A percentile compares a stretch with the other conserved stretches of the same genome.
Conservation (phyloP, 768 basidiomycete species). For the Crepidotus variabilis region DNA sequence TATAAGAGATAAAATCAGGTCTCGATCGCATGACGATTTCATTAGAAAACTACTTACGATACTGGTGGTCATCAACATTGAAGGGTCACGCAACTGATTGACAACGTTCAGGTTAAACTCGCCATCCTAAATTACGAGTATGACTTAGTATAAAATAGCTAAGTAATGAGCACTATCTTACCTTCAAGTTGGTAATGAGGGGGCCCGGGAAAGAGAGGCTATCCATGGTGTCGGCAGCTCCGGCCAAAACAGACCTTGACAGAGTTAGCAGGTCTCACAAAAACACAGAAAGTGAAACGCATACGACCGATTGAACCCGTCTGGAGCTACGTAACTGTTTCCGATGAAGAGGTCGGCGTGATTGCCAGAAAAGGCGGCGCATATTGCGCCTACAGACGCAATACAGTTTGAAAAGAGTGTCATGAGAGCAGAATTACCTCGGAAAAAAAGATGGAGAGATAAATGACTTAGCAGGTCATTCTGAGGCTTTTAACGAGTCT, state of each 20-base stretch:
- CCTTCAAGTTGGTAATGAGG: conserved; percentile 21
- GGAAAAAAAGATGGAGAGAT: no score
- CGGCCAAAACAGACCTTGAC: conserved; percentile 21
- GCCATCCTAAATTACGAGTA: conserved; percentile 7
- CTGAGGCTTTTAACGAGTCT: no score
- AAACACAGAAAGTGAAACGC: no score
- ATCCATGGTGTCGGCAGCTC: conserved; percentile 7
- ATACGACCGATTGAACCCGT: no score
- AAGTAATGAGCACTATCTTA: background rate
- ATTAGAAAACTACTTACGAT: conserved; percentile 16
- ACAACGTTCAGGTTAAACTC: conserved; percentile 37
- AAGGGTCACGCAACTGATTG: conserved; percentile 32
- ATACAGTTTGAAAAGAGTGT: no score
- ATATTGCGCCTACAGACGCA: no score
- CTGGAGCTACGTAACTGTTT: no score
- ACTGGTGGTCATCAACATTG: conserved; percentile 37
- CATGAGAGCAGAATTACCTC: no score
- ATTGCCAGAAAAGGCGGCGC: no score
- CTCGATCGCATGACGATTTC: conserved; percentile 16
- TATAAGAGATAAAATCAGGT: background rate
- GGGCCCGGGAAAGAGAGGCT: conserved; percentile 21
- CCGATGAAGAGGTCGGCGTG: no score
- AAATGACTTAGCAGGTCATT: no score
- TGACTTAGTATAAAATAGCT: conserved; percentile 5
- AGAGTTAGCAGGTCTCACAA: no score